These are phyloP conservation scores for Pseudopyricularia cyperi DNA, from an alignment of 2,329 filamentous ascomycete genomes.

Conservation along the genomic window DNA sequence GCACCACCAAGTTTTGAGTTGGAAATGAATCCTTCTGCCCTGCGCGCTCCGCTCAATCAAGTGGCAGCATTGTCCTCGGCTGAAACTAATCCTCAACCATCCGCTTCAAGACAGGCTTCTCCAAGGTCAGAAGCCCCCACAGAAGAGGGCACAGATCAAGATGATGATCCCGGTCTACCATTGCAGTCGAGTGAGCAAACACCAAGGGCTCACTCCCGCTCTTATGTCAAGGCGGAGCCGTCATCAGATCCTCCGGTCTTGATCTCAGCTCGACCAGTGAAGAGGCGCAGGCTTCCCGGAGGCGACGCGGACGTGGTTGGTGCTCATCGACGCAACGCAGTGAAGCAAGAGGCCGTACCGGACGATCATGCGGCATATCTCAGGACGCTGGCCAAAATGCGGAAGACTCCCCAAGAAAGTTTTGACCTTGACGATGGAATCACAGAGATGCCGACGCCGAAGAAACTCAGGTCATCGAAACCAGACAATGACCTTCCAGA, in stretches of 20 bases:
- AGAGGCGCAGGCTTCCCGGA: conserved; percentile 29
- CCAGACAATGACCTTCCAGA: not conserved
- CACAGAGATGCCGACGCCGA: conserved; percentile 26
- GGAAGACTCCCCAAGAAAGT: conserved; percentile 36
- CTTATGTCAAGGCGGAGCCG: conserved; percentile 33
- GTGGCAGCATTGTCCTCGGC: not conserved
- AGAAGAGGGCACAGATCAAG: not conserved
- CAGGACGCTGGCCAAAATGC: conserved; percentile 8
- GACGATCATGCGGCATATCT: not conserved
- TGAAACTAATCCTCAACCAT: not conserved
- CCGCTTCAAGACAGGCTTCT: not conserved
- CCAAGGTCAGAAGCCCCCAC: not conserved
- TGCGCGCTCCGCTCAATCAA: not conserved
- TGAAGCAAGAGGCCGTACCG: conserved; percentile 27
- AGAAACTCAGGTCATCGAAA: conserved; percentile 16
- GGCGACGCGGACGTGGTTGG: conserved; percentile 2
- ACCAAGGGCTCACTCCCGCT: not conserved
- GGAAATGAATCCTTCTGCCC: not conserved
- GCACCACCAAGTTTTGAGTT: too few relatives aligned
- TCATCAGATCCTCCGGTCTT: conserved; percentile 39
- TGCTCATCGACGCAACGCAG: conserved; percentile 12
- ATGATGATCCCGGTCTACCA: not conserved
- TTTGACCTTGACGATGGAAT: conserved; percentile 40
- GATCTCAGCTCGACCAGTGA: conserved; percentile 33
- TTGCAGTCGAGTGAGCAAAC: not conserved